A percentile compares a stretch with the other conserved stretches of the same genome.
phyloP scores from a whole-genome alignment of 2,329 filamentous ascomycete genomes.

The Colletotrichum eremochloae region DNA sequence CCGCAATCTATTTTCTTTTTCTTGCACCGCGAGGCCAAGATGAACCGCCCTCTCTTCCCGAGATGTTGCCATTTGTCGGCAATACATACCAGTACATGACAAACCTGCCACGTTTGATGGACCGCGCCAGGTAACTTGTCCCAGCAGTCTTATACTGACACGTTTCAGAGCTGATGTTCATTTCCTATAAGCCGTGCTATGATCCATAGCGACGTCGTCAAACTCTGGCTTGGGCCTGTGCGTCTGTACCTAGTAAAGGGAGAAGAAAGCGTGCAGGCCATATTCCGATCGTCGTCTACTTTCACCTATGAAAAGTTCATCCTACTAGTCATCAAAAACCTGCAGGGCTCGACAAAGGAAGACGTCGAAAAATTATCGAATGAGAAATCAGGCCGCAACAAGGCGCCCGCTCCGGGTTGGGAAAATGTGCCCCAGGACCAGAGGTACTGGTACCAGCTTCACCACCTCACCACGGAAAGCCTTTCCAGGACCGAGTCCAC shows the following conservation, averaged over 20 bases:
- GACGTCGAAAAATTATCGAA: constrained; percentile 36
- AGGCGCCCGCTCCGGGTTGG: constrained; percentile 39
- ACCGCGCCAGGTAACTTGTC: constrained; percentile 30
- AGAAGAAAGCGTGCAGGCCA: constrained; percentile 34
- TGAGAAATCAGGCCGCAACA: constrained; percentile 43
- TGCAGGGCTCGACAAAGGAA: constrained; percentile 30
- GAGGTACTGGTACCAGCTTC: constrained; percentile 45
- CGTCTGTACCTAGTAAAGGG: constrained; percentile 42
- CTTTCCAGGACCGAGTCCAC: constrained; percentile 38
- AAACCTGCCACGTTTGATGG: constrained; percentile 35
- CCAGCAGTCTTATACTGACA: neutral
- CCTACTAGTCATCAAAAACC: constrained; percentile 32
- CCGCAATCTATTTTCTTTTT: neutral
- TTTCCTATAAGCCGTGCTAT: constrained; percentile 9
- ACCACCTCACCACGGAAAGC: constrained; percentile 40
- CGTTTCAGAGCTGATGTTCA: neutral
- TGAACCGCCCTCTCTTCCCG: constrained; percentile 32
- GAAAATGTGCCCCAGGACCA: constrained; percentile 39
- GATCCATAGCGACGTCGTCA: constrained; percentile 27
- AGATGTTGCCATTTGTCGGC: constrained; percentile 42
- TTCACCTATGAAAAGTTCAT: constrained; percentile 44
- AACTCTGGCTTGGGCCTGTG: constrained; percentile 36
- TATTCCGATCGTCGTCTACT: constrained; percentile 42
- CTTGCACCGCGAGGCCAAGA: neutral
- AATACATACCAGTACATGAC: constrained; percentile 44